Percentiles rank a stretch among this genome's conserved stretches.
Evolutionary conservation across 2,329 filamentous ascomycete genomes (phyloP).

Genomic region (Fusarium oxysporum): DNA sequence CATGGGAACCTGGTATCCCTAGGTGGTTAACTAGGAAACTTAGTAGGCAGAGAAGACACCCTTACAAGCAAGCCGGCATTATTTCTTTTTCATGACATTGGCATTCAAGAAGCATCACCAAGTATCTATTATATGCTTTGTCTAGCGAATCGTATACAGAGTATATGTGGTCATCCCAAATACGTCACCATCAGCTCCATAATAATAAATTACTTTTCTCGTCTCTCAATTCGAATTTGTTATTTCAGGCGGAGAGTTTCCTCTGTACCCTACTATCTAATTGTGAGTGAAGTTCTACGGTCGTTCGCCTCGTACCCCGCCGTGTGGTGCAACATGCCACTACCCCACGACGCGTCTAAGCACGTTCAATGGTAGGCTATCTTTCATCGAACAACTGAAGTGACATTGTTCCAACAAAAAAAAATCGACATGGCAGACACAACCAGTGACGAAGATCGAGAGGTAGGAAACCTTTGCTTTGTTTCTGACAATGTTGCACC

Average conservation of each 20-base stretch:
- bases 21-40: background rate
- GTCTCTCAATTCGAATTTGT: background rate
- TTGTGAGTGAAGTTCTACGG: background rate
- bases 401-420: background rate
- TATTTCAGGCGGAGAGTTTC: background rate
- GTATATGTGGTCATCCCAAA: background rate
- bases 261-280: background rate
- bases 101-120: background rate
- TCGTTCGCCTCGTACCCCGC: conserved; percentile 9
- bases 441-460: conserved; percentile 50
- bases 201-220: background rate
- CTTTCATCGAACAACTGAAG: conserved; percentile 11
- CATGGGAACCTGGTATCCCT: background rate
- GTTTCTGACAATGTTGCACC: too few species aligned
- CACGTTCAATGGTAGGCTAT: conserved; percentile 6
- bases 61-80: background rate
- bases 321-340: background rate
- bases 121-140: background rate
- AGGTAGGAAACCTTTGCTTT: conserved; percentile 44
- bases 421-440: conserved; percentile 49
- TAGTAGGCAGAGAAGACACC: background rate
- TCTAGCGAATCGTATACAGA: background rate
- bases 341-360: conserved; percentile 38
- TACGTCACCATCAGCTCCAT: background rate
- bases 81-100: background rate